phyloP scores from a whole-genome alignment of 805 yeast genomes.

The Millerozyma miso region DNA sequence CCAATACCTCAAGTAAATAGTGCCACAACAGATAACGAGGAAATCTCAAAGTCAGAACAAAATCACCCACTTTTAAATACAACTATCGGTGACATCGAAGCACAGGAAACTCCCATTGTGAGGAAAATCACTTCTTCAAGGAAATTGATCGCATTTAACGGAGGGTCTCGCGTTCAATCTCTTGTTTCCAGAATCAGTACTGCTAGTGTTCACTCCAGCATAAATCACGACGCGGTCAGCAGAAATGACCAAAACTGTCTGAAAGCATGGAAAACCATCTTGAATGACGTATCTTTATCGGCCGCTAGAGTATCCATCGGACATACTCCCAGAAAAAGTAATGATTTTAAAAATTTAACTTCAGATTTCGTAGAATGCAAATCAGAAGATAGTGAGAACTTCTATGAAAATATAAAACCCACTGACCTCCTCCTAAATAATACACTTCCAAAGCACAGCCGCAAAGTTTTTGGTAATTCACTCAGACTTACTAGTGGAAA shows the following conservation, averaged over 20 bases:
- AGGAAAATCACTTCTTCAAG: not conserved
- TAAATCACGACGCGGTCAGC: not conserved
- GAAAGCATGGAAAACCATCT: conserved; percentile 26
- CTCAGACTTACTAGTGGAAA: not conserved
- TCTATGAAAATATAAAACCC: not conserved
- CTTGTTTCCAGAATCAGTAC: conserved; percentile 3
- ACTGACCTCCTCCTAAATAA: not conserved
- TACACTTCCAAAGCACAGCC: not conserved
- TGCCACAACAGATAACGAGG: not conserved
- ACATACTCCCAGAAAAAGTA: conserved; percentile 17
- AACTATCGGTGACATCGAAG: not conserved
- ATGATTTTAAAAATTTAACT: conserved; percentile 18
- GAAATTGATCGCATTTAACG: not conserved
- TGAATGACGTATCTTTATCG: conserved; percentile 30
- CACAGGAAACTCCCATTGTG: not conserved
- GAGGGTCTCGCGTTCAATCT: conserved; percentile 3
- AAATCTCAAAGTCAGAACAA: not conserved
- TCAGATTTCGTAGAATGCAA: conserved; percentile 27
- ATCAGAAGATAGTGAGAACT: conserved; percentile 4
- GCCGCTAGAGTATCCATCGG: conserved; percentile 37
- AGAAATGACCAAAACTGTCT: not conserved
- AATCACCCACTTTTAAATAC: not conserved
- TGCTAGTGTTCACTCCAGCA: not conserved
- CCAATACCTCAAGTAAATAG: conserved; percentile 6
- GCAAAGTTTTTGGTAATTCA: not conserved